These are phyloP conservation scores for Saccharomycodes ludwigii DNA, from an alignment of 805 yeast genomes.

Conservation along the genomic window DNA sequence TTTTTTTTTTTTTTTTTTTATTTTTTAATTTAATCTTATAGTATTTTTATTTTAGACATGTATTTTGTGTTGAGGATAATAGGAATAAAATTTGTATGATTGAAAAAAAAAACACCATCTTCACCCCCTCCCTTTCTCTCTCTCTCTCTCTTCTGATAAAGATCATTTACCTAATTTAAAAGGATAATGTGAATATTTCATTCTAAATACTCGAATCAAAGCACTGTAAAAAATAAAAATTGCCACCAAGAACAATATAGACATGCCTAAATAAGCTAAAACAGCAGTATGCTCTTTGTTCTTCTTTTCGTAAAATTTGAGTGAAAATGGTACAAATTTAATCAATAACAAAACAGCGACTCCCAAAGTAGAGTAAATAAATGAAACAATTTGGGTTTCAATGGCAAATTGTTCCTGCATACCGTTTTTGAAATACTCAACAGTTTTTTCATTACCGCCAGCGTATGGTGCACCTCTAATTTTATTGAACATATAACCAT, in stretches of 20 bases:
- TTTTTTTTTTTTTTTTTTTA: no score
- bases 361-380: slow-evolving; percentile 59
- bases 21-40: no score
- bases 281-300: slow-evolving; percentile 23
- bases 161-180: slow-evolving; percentile 38
- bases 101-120: no score
- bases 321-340: slow-evolving; percentile 36
- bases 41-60: no score
- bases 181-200: slow-evolving; percentile 72
- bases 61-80: no score
- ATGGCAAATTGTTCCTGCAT: slow-evolving; percentile 72
- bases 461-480: slow-evolving; percentile 59
- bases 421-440: slow-evolving; percentile 40
- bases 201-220: slow-evolving; percentile 50
- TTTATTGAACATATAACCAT: slow-evolving; percentile 90
- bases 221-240: slow-evolving; percentile 51
- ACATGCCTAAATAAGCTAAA: slow-evolving; percentile 34
- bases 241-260: slow-evolving; percentile 29
- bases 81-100: no score
- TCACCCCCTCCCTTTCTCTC: no score
- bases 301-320: slow-evolving; percentile 18
- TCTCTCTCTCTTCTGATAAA: no score
- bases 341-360: slow-evolving; percentile 46
- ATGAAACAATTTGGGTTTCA: slow-evolving; percentile 79
- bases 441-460: slow-evolving; percentile 29